Evolutionary conservation across 495 filamentous ascomycete genomes (phyloP).

Genomic region (Aspergillus hancockii): DNA sequence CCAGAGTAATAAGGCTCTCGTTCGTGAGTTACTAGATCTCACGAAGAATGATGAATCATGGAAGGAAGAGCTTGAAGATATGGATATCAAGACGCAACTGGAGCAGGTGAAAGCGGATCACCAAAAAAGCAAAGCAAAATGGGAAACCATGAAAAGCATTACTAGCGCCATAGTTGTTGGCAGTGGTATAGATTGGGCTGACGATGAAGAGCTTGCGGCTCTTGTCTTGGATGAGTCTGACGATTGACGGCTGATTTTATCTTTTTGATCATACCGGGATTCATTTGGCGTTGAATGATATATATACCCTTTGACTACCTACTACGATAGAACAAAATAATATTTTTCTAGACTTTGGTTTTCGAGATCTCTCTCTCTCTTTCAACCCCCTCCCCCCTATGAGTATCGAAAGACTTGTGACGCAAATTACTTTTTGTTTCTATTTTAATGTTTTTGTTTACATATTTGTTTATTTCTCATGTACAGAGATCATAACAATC

Average conservation of each 20-base stretch:
- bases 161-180: conserved; percentile 74
- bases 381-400: no score
- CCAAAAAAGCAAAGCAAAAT: conserved; percentile 57
- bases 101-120: conserved; percentile 56
- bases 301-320: conserved; percentile 9
- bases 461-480: neutral
- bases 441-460: neutral
- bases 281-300: conserved; percentile 18
- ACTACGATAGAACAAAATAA: neutral
- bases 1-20: conserved; percentile 62
- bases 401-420: no score
- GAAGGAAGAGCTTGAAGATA: conserved; percentile 51
- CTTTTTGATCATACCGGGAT: conserved; percentile 6
- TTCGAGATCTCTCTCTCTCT: no score
- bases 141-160: conserved; percentile 74
- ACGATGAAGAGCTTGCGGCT: conserved; percentile 65
- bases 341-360: neutral
- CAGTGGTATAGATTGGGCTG: conserved; percentile 82
- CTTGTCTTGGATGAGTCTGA: conserved; percentile 76
- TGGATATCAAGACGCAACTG: conserved; percentile 52
- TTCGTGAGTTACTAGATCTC: conserved; percentile 59
- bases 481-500: neutral
- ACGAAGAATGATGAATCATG: conserved; percentile 56
- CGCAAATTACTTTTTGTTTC: no score
- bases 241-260: conserved; percentile 35